phyloP scores from a whole-genome alignment of 2,329 filamentous ascomycete species.

The Dactylellina haptotyla region DNA sequence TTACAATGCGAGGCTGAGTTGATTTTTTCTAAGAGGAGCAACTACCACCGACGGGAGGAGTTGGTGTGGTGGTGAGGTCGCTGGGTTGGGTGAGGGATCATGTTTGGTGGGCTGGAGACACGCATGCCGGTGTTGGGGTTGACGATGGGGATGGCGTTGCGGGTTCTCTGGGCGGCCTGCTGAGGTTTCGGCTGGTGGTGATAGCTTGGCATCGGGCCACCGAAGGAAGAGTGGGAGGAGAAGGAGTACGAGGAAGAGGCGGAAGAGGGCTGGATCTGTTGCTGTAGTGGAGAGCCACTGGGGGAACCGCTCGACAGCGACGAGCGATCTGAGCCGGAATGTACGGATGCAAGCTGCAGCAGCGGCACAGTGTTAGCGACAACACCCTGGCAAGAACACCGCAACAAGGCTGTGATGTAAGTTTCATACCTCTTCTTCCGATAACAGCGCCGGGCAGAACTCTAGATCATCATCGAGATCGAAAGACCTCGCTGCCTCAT shows the following conservation, averaged over 20 bases:
- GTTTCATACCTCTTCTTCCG: conserved; percentile 83
- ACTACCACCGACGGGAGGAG: conserved; percentile 59
- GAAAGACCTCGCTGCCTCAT: conserved; percentile 91
- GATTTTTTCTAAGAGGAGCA: conserved; percentile 55
- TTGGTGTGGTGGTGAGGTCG: conserved; percentile 54
- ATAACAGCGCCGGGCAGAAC: conserved; percentile 91
- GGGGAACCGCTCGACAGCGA: conserved; percentile 95
- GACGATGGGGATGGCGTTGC: conserved; percentile 97
- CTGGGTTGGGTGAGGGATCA: conserved; percentile 61
- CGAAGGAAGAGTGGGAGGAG: conserved; percentile 71
- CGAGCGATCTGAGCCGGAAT: conserved; percentile 79
- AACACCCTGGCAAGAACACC: conserved; percentile 15
- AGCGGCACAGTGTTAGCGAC: conserved; percentile 30
- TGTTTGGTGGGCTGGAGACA: conserved; percentile 81
- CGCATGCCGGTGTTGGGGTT: conserved; percentile 90
- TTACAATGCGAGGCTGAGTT: conserved; percentile 50
- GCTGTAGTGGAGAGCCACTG: conserved; percentile 86
- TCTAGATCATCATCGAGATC: conserved; percentile 95
- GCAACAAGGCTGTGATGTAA: neutral
- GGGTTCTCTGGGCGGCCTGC: conserved; percentile 84
- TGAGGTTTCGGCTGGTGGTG: conserved; percentile 86
- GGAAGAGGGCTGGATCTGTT: conserved; percentile 77
- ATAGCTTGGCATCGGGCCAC: conserved; percentile 74
- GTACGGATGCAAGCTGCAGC: conserved; percentile 50
- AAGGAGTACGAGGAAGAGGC: conserved; percentile 66